phyloP scores from a whole-genome alignment of 306 rosid genomes.

The Castanea mollissima region DNA sequence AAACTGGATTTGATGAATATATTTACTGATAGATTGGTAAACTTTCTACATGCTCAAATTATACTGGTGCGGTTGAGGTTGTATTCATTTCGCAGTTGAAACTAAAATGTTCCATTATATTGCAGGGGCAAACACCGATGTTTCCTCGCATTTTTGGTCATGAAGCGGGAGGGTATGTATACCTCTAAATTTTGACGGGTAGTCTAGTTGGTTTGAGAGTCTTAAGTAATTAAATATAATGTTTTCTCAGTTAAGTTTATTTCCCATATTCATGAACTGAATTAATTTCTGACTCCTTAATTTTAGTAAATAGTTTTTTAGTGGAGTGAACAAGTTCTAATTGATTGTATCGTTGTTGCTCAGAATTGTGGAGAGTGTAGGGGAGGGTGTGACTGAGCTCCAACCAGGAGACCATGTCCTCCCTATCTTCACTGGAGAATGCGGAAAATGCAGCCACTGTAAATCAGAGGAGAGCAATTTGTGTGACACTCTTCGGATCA shows the following conservation, averaged over 20 bases:
- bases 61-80: neutral
- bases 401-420: constrained; percentile 89
- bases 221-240: neutral
- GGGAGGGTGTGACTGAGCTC: constrained; percentile 87
- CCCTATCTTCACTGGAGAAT: constrained; percentile 90
- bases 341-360: constrained; percentile 6
- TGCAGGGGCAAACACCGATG: constrained; percentile 79
- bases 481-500: constrained; percentile 89
- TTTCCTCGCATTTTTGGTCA: constrained; percentile 96
- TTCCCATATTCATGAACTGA: no score
- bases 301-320: neutral
- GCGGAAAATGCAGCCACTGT: constrained; percentile 79
- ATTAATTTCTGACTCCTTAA: no score
- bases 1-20: no score
- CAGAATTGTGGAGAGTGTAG: constrained; percentile 77
- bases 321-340: neutral
- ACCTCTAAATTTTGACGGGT: neutral
- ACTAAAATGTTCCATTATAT: neutral
- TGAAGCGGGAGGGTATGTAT: constrained; percentile 87
- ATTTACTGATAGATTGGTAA: no score
- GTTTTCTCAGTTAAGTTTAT: no score
- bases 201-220: neutral
- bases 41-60: neutral
- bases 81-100: neutral
- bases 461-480: constrained; percentile 89